Conservation (phyloP, 139 green algal genomes). For the Haematococcus lacustris region DNA sequence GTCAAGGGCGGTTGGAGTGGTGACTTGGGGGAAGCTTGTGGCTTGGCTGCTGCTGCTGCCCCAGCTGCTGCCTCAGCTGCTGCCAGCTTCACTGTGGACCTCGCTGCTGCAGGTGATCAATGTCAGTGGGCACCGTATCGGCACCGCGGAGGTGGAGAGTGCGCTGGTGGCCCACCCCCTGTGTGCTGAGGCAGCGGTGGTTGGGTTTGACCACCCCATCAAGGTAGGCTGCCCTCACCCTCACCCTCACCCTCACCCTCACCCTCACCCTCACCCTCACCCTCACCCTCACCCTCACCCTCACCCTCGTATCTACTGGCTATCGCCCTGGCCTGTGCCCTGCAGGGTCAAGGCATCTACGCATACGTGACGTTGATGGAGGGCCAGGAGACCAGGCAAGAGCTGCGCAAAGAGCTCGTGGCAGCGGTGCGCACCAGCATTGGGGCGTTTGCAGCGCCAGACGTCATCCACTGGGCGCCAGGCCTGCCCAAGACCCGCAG, state of each 20-base stretch:
- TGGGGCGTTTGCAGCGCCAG: conserved; percentile 87
- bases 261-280: too few species aligned
- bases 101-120: too few species aligned
- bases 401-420: conserved; percentile 28
- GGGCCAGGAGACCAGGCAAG: conserved; percentile 16
- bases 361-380: conserved; percentile 88
- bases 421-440: conserved; percentile 38
- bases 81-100: too few species aligned
- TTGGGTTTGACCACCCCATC: conserved; percentile 71
- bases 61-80: too few species aligned
- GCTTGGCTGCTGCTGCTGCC: too few species aligned
- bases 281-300: too few species aligned
- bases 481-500: conserved; percentile 86
- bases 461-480: conserved; percentile 89
- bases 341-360: conserved; percentile 85
- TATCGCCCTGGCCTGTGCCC: too few species aligned
- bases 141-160: conserved; percentile 92
- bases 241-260: too few species aligned
- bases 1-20: too few species aligned
- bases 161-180: conserved; percentile 72
- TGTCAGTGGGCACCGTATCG: conserved; percentile 86
- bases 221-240: too few species aligned
- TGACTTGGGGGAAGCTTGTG: too few species aligned
- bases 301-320: too few species aligned
- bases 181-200: conserved; percentile 89